Evolutionary conservation across 192 early-diverging fungal genomes (phyloP), one percentile per base, ranked within the genome.

Genomic region (Coemansia sp.): DNA sequence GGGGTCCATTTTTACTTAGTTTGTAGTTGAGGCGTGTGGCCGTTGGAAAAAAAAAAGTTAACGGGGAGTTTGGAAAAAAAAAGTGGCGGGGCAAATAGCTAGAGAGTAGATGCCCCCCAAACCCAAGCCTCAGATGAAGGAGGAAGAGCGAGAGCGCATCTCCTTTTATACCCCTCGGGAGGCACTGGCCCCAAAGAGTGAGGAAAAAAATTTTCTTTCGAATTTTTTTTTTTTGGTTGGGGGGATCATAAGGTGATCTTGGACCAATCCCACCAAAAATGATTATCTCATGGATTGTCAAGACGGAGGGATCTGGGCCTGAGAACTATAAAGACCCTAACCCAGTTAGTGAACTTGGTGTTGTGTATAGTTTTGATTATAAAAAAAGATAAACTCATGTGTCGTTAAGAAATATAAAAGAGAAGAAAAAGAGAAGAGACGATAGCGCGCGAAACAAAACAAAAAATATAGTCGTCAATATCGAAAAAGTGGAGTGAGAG

Each of bases 51-150:
- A 46, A 44, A 64, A 65, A 49, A 55, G 33, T 43, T 39, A 36
- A 67, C 49, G 52, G 38, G 50, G 43, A 3, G 27, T 34, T 3
- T 9, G 64, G 38, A 50, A 50, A 39, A 58, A 58, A 63, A 43
- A 55, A 49, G 53, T 27, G 44, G 43, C 70, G 69, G 72, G 72
- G 66, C 69, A 80, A 72, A 70, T 71, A 68, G 70, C 57, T 53
- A 36, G 64, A 46, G 65, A 75, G 64, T 80, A 66, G 69, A 75
- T 80, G 78, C 78, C 78, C 78, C 73, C 72, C 36, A 69, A 68
- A 68, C 61, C 34, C 61, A 36, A 74, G 38, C 43, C 39, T 22
- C 20, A 65, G 40, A 50, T 16, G 57, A 58, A 13, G 34, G 41
- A 31, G 33, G 38, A 22, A 12, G 52, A 31, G 34, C 29, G 41